A percentile compares a stretch with the other conserved stretches of the same genome.
Conservation (phyloP, 768 basidiomycete species). For the Boletales sp. region DNA sequence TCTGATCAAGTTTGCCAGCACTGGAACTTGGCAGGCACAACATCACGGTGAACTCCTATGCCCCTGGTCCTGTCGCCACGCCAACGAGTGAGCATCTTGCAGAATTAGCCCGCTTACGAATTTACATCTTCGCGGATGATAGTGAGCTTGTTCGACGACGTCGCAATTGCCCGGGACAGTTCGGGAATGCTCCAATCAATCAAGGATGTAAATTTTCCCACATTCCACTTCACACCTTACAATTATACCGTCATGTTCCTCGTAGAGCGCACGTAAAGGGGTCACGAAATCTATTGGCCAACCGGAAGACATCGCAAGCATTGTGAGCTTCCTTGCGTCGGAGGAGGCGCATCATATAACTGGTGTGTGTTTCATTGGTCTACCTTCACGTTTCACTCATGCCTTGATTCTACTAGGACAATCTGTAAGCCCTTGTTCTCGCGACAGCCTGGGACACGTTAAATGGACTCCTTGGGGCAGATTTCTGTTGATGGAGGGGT, state of each 20-base stretch:
- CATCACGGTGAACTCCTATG: conserved; percentile 39
- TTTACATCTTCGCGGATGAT: no score
- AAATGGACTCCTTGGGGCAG: background rate
- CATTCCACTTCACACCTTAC: background rate
- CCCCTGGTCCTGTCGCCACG: conserved; percentile 33
- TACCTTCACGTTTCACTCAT: background rate
- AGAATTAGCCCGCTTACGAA: background rate
- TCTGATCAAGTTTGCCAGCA: background rate
- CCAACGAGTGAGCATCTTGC: conserved; percentile 19
- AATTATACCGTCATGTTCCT: no score
- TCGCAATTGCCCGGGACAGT: background rate
- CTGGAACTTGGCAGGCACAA: conserved; percentile 27
- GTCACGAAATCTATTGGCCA: conserved; percentile 20
- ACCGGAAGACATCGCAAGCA: conserved; percentile 29
- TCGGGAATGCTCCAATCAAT: background rate
- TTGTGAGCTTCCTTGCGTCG: conserved; percentile 33
- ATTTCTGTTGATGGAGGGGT: conserved; percentile 8
- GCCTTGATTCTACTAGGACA: conserved; percentile 1
- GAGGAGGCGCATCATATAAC: conserved; percentile 34
- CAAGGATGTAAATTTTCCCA: background rate
- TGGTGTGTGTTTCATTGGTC: conserved; percentile 14
- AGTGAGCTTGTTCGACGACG: no score
- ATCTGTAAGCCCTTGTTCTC: conserved; percentile 5
- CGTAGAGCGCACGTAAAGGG: background rate
- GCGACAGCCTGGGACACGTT: background rate